Percentiles rank a stretch among this genome's conserved stretches.
Evolutionary conservation across 306 rosid genomes (phyloP).

Genomic region (Fragaria ananassa): DNA sequence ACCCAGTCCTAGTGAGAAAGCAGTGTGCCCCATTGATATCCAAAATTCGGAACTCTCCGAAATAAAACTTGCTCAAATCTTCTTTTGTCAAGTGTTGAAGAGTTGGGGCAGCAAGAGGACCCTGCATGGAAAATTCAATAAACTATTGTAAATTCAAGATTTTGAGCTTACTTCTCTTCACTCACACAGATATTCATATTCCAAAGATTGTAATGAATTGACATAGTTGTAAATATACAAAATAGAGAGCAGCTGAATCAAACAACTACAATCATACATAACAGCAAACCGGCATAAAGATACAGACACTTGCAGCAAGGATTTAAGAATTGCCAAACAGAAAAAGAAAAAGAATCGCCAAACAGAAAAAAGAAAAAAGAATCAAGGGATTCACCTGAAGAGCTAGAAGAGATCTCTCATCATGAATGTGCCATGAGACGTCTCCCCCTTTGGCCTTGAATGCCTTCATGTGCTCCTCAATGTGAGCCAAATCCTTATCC

Average conservation of each 20-base stretch:
- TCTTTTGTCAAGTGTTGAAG: conserved; percentile 88
- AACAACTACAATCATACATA: not conserved
- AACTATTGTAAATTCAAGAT: conserved; percentile 5
- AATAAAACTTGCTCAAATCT: conserved; percentile 81
- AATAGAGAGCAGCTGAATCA: not conserved
- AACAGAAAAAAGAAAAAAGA: not conserved
- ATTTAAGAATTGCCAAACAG: not conserved
- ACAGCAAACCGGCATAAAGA: not conserved
- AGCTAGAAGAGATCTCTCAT: conserved; percentile 91
- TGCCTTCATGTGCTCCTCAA: conserved; percentile 88
- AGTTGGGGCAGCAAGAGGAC: conserved; percentile 89
- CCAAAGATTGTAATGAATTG: not conserved
- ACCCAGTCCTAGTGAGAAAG: conserved; percentile 95
- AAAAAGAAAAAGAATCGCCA: not conserved
- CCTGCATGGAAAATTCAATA: conserved; percentile 46
- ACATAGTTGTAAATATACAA: not conserved
- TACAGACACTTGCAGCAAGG: not conserved
- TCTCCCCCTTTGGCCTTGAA: conserved; percentile 98
- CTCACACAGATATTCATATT: not conserved
- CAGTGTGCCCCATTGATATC: conserved; percentile 75
- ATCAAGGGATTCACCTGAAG: conserved; percentile 56
- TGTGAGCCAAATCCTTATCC: conserved; percentile 92
- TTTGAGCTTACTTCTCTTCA: not conserved
- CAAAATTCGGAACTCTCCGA: conserved; percentile 73
- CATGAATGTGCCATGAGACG: conserved; percentile 93